A percentile compares a stretch with the other conserved stretches of the same genome.
phyloP scores from a whole-genome alignment of 495 filamentous ascomycete genomes.

The Penicillium fimorum region DNA sequence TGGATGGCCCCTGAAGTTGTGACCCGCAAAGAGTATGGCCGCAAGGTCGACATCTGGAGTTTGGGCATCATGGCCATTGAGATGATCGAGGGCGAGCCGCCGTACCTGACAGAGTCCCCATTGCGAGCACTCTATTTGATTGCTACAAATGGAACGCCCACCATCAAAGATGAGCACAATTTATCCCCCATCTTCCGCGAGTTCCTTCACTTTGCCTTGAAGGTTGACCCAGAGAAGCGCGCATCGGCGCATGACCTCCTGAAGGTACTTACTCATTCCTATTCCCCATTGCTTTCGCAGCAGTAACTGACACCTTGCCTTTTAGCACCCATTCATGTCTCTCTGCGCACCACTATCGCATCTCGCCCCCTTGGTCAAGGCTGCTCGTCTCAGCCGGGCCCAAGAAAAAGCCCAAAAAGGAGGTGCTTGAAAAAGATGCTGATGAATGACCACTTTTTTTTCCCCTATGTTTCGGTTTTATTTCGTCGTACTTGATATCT shows the following conservation, averaged over 20 bases:
- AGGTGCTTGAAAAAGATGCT: constrained; percentile 49
- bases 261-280: constrained; percentile 57
- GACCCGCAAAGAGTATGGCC: constrained; percentile 94
- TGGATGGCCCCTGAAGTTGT: constrained; percentile 99
- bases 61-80: constrained; percentile 99
- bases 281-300: constrained; percentile 4
- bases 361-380: constrained; percentile 79
- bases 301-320: constrained; percentile 27
- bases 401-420: constrained; percentile 77
- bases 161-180: constrained; percentile 88
- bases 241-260: constrained; percentile 91
- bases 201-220: constrained; percentile 85
- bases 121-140: constrained; percentile 93
- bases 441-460: constrained; percentile 24
- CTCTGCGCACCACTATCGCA: constrained; percentile 70
- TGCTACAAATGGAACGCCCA: constrained; percentile 93
- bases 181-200: constrained; percentile 80
- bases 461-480: constrained; percentile 19
- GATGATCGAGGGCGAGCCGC: constrained; percentile 99
- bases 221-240: constrained; percentile 95
- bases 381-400: constrained; percentile 76
- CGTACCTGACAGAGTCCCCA: constrained; percentile 93
- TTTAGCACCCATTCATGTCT: constrained; percentile 86
- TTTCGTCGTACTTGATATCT: constrained; percentile 29
- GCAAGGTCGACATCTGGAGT: constrained; percentile 98